These are phyloP conservation scores for Spiromastix sp. DNA, from an alignment of 2,329 filamentous ascomycete species.

Conservation along the genomic window DNA sequence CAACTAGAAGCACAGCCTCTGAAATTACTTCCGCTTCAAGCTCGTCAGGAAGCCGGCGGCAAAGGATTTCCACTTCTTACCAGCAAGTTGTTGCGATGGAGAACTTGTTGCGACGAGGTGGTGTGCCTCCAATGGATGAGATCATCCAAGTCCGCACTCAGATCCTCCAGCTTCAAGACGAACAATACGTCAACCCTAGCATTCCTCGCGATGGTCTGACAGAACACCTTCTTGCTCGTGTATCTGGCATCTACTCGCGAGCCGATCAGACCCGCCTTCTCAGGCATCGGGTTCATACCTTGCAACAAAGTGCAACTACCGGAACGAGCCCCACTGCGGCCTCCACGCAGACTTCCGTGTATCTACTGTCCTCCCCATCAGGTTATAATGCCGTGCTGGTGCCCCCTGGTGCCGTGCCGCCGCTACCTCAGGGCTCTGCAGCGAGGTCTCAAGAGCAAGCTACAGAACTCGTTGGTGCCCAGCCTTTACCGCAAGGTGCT, in stretches of 20 bases:
- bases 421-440: neutral
- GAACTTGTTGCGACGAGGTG: slow-evolving; percentile 18
- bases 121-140: slow-evolving; percentile 20
- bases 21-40: neutral
- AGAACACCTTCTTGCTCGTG: slow-evolving; percentile 20
- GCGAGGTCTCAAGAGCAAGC: neutral
- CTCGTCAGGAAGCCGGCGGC: slow-evolving; percentile 6
- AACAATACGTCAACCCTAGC: slow-evolving; percentile 19
- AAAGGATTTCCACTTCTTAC: slow-evolving; percentile 14
- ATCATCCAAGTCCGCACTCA: slow-evolving; percentile 21
- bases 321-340: slow-evolving; percentile 4
- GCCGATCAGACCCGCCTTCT: slow-evolving; percentile 22
- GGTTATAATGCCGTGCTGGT: slow-evolving; percentile 37
- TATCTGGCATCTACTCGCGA: slow-evolving; percentile 21
- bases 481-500: slow-evolving; percentile 1
- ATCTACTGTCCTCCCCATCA: slow-evolving; percentile 34
- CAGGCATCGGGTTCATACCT: slow-evolving; percentile 14
- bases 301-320: slow-evolving; percentile 6
- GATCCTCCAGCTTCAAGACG: slow-evolving; percentile 23
- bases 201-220: slow-evolving; percentile 16
- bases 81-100: slow-evolving; percentile 19
- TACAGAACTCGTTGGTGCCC: neutral
- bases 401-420: slow-evolving; percentile 24
- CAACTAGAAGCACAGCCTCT: too few species aligned
- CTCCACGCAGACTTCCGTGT: slow-evolving; percentile 19